Conservation (phyloP, 2,329 filamentous ascomycete species). For the Chaetomium olivaceum region DNA sequence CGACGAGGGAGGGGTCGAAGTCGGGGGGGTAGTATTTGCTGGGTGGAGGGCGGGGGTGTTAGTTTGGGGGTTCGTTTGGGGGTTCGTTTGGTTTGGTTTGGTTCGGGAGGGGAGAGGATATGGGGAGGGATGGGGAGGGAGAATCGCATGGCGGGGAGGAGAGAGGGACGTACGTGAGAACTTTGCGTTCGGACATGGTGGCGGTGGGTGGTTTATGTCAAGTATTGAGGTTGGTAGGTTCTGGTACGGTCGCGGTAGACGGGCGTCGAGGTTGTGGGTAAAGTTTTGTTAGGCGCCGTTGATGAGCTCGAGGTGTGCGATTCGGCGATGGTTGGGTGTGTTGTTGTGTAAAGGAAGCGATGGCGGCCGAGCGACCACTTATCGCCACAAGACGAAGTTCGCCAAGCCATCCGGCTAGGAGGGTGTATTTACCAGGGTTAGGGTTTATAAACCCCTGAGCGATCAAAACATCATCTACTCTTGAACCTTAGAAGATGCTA, state of each 20-base stretch:
- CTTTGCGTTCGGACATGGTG: constrained; percentile 49
- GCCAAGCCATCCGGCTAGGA: neutral
- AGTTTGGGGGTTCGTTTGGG: neutral
- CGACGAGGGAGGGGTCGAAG: constrained; percentile 85
- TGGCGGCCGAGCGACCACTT: neutral
- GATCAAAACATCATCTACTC: neutral
- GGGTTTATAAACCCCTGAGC: neutral
- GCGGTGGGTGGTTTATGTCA: constrained; percentile 11
- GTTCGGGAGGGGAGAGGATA: neutral
- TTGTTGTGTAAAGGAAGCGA: neutral
- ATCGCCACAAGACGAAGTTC: neutral
- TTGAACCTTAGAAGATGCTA: neutral
- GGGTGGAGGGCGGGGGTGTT: neutral
- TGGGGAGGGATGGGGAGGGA: no score
- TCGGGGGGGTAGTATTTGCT: constrained; percentile 60
- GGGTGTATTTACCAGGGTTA: neutral
- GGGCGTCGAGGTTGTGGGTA: neutral
- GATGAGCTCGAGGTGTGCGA: neutral
- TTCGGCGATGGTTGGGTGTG: neutral
- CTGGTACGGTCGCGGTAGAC: neutral
- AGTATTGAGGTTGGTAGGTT: neutral
- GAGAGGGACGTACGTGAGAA: constrained; percentile 34
- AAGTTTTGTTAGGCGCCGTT: neutral
- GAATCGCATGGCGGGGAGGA: neutral
- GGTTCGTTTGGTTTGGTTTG: no score